phyloP scores from a whole-genome alignment of 345 rosid species.

The Pelargonium nanum region DNA sequence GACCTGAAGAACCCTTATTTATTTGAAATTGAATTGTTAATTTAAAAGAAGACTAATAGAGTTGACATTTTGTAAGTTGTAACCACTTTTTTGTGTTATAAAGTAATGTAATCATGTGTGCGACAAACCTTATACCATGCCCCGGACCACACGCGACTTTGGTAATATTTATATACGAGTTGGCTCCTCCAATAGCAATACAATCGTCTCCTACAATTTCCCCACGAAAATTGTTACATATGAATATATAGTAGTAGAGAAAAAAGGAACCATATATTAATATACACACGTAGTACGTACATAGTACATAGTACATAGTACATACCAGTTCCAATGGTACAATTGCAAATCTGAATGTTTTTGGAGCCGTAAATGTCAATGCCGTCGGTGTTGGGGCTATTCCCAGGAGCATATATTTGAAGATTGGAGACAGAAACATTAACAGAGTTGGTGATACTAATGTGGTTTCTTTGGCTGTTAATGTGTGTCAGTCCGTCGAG shows the following conservation, averaged over 20 bases:
- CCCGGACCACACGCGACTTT: slow-evolving; percentile 41
- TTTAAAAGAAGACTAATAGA: too few relatives aligned
- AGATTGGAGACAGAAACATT: slow-evolving; percentile 16
- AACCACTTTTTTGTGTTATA: background rate
- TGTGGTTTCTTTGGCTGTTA: slow-evolving; percentile 44
- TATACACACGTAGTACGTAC: background rate
- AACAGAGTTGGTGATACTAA: slow-evolving; percentile 20
- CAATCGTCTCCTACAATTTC: slow-evolving; percentile 40
- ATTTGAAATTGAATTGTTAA: background rate
- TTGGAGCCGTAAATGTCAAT: slow-evolving; percentile 35
- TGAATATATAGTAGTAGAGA: background rate
- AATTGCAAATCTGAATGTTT: slow-evolving; percentile 12
- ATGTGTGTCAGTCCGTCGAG: slow-evolving; percentile 18
- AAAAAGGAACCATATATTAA: background rate
- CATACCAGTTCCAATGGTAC: slow-evolving; percentile 28
- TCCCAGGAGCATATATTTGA: slow-evolving; percentile 24
- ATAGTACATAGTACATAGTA: background rate
- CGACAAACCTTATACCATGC: slow-evolving; percentile 41
- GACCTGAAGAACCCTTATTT: background rate
- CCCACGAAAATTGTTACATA: background rate
- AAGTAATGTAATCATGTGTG: too few relatives aligned
- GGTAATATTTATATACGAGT: slow-evolving; percentile 20
- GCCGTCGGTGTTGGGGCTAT: slow-evolving; percentile 54
- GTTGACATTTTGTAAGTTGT: background rate
- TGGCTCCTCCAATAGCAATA: slow-evolving; percentile 38